Base-by-base conservation (phyloP, 768 basidiomycete species). In the Leccinum subgranulosum region DNA sequence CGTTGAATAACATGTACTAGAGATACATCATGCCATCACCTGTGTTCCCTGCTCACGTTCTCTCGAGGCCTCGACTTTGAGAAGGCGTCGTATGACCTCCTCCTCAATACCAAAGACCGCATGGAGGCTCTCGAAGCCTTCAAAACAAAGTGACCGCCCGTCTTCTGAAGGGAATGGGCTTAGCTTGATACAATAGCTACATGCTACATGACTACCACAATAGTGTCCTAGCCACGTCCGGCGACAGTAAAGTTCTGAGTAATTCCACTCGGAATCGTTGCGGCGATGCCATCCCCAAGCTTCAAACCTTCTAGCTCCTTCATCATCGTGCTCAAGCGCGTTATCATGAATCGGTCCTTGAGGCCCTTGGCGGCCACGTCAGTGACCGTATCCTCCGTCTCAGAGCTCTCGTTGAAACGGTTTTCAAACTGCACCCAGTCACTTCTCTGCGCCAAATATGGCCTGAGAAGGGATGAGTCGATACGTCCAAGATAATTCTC, bases 401-500 rank as follows among this genome's bases (percentile, higher is more conserved):
- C 80, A 31, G 79, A 75, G 33, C 74, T 67, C 63, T 88, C 87
- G 66, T 87, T 84, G 75, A 92, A 92, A 19, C 84, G 83, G 68
- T 86, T 91, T 65, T 89, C 88, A 64, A 93, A 92, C 62, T 90
- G 84, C 10, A 83, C 84, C 85, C 93, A 99, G 70, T 99, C 97
- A 61, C 87, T 89, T 50, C 97, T 84, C 65, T 94, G 86, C 39
- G 87, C 84, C 11, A 99, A 81, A 69, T 97, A 99, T 1, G 96
- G 97, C 59, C 88, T 87, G 39, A 99, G 82, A 14, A 98, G 81
- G 17, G 80, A 79, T 3, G 90, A 75, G 62, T 98, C 96, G 63
- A 99, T 94, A 17, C 93, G 84, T 9, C 94, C 94, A 14, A 99
- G 86, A 71, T 94, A 92, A 56, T 88, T 89, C 67, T 97, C 95